Evolutionary conservation across 2,329 filamentous ascomycete genomes (phyloP).

Genomic region (Fusarium metavorans): DNA sequence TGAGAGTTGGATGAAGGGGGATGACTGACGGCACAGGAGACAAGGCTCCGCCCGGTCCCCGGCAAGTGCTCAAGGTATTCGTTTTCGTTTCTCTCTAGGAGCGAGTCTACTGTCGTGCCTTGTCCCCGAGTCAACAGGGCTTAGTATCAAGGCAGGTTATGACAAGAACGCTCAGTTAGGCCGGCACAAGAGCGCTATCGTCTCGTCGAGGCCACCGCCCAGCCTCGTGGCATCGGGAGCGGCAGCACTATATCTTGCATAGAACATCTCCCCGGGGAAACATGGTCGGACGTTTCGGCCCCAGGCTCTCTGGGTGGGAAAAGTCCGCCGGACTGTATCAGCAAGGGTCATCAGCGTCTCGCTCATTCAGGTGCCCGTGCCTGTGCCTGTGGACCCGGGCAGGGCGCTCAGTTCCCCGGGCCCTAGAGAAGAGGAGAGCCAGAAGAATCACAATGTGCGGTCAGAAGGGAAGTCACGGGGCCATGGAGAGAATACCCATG

Average conservation of each 20-base stretch:
- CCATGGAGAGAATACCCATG: conserved; percentile 27
- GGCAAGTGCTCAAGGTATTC: conserved; percentile 12
- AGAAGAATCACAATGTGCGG: conserved; percentile 37
- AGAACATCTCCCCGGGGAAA: conserved; percentile 21
- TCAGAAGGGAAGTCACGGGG: conserved; percentile 37
- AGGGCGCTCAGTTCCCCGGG: conserved; percentile 29
- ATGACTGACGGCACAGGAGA: conserved; percentile 23
- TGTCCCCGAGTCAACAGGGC: not conserved
- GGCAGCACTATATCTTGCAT: conserved; percentile 44
- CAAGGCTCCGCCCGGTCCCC: conserved; percentile 29
- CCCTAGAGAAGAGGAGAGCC: conserved; percentile 12
- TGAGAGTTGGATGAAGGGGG: conserved; percentile 17
- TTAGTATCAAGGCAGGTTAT: not conserved
- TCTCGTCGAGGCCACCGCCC: not conserved
- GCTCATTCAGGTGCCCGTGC: conserved; percentile 12
- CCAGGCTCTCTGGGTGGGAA: conserved; percentile 9
- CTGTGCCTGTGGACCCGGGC: conserved; percentile 29
- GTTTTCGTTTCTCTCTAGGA: not conserved
- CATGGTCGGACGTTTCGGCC: conserved; percentile 15
- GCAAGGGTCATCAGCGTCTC: conserved; percentile 17
- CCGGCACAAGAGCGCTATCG: not conserved
- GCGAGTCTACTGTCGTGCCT: not conserved
- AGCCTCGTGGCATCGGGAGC: conserved; percentile 13
- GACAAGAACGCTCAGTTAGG: not conserved
- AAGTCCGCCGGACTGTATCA: conserved; percentile 9